A percentile compares a stretch with the other conserved stretches of the same genome.
phyloP scores from a whole-genome alignment of 495 filamentous ascomycete species.

The Chaetomium fimeti region DNA sequence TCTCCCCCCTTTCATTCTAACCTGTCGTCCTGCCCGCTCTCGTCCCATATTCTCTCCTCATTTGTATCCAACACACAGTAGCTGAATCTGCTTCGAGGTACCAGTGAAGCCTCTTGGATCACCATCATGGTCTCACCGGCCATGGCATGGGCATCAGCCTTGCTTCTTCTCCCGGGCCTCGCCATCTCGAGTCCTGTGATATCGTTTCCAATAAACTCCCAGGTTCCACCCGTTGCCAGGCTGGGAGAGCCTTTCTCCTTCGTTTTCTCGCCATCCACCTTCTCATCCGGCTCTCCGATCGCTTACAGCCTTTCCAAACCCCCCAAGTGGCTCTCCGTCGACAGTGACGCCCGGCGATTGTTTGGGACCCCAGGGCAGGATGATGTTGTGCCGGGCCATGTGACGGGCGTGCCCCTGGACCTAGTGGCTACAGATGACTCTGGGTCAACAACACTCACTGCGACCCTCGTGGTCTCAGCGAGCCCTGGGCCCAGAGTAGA shows the following conservation, averaged over 20 bases:
- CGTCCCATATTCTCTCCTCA: not conserved
- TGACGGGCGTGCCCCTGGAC: slow-evolving; percentile 49
- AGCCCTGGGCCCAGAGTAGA: slow-evolving; percentile 41
- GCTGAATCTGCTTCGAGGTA: not conserved
- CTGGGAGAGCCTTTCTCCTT: slow-evolving; percentile 63
- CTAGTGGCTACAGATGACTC: slow-evolving; percentile 61
- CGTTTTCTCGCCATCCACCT: slow-evolving; percentile 66
- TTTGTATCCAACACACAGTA: not conserved
- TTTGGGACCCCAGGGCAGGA: slow-evolving; percentile 60
- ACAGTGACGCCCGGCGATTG: slow-evolving; percentile 59
- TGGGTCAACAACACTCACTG: slow-evolving; percentile 55
- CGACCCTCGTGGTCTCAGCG: slow-evolving; percentile 62
- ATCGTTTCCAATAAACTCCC: slow-evolving; percentile 71
- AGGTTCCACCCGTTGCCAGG: slow-evolving; percentile 73
- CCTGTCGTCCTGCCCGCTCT: not conserved
- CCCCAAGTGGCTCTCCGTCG: slow-evolving; percentile 68
- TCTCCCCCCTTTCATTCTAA: not conserved
- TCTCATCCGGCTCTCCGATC: slow-evolving; percentile 54
- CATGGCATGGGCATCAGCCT: slow-evolving; percentile 12
- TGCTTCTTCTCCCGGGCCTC: slow-evolving; percentile 22
- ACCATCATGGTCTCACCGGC: slow-evolving; percentile 26
- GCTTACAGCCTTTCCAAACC: slow-evolving; percentile 61
- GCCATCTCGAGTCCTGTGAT: slow-evolving; percentile 49
- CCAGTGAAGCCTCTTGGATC: not conserved
- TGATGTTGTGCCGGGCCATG: slow-evolving; percentile 54